Evolutionary conservation across 75 land plant genomes (phyloP).

Genomic region (Azolla pinnata): DNA sequence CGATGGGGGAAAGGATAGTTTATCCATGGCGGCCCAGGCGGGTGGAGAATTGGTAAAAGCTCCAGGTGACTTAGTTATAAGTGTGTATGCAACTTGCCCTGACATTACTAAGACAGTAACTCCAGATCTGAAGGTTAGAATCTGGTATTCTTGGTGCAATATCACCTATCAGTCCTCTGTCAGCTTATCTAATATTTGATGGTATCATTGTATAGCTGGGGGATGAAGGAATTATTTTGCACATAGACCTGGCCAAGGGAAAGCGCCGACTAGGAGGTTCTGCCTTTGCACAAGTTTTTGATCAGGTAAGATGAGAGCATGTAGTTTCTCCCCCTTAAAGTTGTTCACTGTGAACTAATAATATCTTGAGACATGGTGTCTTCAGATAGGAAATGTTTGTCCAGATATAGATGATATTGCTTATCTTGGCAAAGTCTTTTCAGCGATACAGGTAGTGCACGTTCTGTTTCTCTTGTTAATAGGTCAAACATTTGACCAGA

Average conservation of each 20-base stretch:
- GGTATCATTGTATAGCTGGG: constrained; percentile 44
- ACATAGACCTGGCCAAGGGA: constrained; percentile 82
- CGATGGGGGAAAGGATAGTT: constrained; percentile 97
- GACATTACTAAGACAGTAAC: constrained; percentile 90
- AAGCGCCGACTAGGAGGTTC: constrained; percentile 83
- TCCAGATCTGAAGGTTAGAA: constrained; percentile 79
- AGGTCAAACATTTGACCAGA: too few species aligned
- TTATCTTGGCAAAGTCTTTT: constrained; percentile 61
- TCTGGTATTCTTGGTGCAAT: too few species aligned
- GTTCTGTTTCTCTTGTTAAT: neutral
- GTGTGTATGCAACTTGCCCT: constrained; percentile 89
- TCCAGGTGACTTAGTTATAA: constrained; percentile 87
- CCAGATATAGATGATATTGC: constrained; percentile 85
- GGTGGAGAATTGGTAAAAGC: constrained; percentile 86
- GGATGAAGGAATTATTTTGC: constrained; percentile 71
- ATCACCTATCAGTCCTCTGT: too few species aligned
- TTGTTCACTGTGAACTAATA: too few species aligned
- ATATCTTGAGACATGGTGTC: neutral
- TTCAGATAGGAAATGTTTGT: constrained; percentile 57
- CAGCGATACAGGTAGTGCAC: constrained; percentile 44
- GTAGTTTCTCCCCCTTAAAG: neutral
- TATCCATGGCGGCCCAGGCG: constrained; percentile 95
- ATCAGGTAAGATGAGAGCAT: constrained; percentile 30
- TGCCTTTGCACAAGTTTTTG: constrained; percentile 77
- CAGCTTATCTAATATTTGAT: too few species aligned